phyloP scores from a whole-genome alignment of 768 basidiomycete genomes.

The Boletus eberwhitei region DNA sequence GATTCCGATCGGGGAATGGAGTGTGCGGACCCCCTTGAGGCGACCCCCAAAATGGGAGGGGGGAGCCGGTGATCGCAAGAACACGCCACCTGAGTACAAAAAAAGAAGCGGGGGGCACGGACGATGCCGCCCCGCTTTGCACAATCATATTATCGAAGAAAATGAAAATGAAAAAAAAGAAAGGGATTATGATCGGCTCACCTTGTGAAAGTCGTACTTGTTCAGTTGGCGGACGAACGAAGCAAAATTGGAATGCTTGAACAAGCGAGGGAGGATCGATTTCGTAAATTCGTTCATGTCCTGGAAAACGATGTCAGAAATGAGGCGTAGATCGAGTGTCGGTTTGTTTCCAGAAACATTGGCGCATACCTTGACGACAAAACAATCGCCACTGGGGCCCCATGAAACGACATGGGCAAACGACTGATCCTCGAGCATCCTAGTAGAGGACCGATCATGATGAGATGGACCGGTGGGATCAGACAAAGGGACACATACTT shows the following conservation, averaged over 20 bases:
- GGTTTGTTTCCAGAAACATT: background rate
- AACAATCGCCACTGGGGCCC: conserved; percentile 82
- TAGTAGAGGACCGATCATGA: conserved; percentile 37
- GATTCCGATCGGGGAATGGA: background rate
- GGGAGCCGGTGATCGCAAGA: conserved; percentile 10
- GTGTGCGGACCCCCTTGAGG: conserved; percentile 10
- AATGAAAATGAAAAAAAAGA: background rate
- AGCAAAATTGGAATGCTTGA: conserved; percentile 95
- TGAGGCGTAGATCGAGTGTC: conserved; percentile 1
- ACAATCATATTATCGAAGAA: conserved; percentile 14
- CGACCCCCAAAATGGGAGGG: conserved; percentile 4
- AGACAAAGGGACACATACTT: conserved; percentile 48
- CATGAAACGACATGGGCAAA: conserved; percentile 77
- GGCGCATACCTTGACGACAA: conserved; percentile 72
- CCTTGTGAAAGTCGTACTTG: conserved; percentile 97
- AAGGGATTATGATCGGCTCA: conserved; percentile 26
- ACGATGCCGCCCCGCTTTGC: conserved; percentile 16
- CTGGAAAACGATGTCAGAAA: conserved; percentile 28
- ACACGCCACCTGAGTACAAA: background rate
- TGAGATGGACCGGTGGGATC: background rate
- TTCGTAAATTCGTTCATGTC: conserved; percentile 98
- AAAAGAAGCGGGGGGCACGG: conserved; percentile 10
- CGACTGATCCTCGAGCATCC: conserved; percentile 83
- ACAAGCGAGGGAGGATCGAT: conserved; percentile 83
- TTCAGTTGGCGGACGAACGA: conserved; percentile 90